Evolutionary conservation across 2,329 filamentous ascomycete species (phyloP), one percentile per base, ranked within the genome.

Genomic region (Fusarium ramigenum): DNA sequence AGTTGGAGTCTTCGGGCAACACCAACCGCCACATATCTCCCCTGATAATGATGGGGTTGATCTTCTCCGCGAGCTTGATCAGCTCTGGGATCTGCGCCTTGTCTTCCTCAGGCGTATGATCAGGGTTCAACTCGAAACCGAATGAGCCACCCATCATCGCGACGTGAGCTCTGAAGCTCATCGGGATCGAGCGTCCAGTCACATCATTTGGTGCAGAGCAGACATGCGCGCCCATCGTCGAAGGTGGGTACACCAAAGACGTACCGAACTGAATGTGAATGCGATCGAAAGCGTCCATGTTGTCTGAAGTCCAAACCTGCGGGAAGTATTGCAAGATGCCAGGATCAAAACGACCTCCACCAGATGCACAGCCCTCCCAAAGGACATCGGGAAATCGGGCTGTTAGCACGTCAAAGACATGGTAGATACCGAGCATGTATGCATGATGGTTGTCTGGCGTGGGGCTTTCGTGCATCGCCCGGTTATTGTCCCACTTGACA

Each of bases 101-200:
- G n/a, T 92, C 90, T 18, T 86, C 85, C 0, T 82, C 82, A 0
- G 80, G 79, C 10, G 90, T 84, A 12, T 86, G 83, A 0, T 80
- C 81, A 0, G 90, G 90, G 75, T 91, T 85, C 12, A 92, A 84
- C 77, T 92, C 90, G 16, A 92, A 85, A 0, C 90, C 90, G 72
- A 92, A 92, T 0, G 88, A 90, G 4, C 90, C 90, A 62, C 90
- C 90, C 90, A 92, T 92, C 83, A 91, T 89, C 10, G 90, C 90
- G 1, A 92, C 90, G 62, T 92, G 90, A 0, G 87, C 89, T 39
- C 90, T 88, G 82, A 92, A 92, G 3, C 80, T 79, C 18, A 92
- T 84, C 0, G 89, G 86, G 4, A 87, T 87, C 3, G 84, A 87
- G 25, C 90, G 88, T 1, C 83, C 79, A 0, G 89, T 90, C 39